phyloP scores from a whole-genome alignment of 2,329 filamentous ascomycete species.

The Tolypocladium tundrense region DNA sequence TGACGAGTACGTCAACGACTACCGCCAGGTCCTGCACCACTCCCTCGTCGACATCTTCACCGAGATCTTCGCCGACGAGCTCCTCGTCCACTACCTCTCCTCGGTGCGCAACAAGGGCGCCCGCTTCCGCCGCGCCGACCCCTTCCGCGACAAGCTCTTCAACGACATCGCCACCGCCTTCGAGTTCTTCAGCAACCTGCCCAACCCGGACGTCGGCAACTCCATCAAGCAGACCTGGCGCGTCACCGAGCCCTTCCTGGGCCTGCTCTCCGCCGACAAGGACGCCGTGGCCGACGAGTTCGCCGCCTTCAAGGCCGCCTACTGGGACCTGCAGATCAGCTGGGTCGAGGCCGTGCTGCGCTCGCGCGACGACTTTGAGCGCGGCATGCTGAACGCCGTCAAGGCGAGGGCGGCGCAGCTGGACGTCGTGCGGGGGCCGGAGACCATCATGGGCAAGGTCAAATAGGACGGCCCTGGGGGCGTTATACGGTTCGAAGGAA shows the following conservation, averaged over 20 bases:
- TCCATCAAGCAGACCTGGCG: constrained; percentile 88
- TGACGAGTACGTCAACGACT: constrained; percentile 88
- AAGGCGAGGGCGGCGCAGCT: constrained; percentile 84
- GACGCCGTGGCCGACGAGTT: constrained; percentile 67
- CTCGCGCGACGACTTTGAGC: constrained; percentile 85
- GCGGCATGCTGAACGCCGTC: constrained; percentile 76
- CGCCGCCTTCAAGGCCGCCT: constrained; percentile 69
- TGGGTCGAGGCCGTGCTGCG: constrained; percentile 93
- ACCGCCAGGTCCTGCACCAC: constrained; percentile 72
- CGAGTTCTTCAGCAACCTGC: constrained; percentile 69
- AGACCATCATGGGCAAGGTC: constrained; percentile 92
- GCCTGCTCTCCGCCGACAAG: constrained; percentile 68
- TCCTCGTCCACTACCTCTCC: constrained; percentile 76
- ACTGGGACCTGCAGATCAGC: constrained; percentile 88
- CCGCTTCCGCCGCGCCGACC: constrained; percentile 78
- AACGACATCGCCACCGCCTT: constrained; percentile 88
- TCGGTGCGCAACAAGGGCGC: constrained; percentile 81
- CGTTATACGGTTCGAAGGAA: neutral
- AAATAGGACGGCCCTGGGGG: constrained; percentile 41
- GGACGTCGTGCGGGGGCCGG: constrained; percentile 65
- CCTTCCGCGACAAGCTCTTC: constrained; percentile 86
- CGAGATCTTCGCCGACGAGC: constrained; percentile 85
- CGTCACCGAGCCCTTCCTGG: constrained; percentile 74
- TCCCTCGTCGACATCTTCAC: constrained; percentile 84
- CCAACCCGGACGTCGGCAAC: constrained; percentile 57